Base-by-base conservation (phyloP, 805 yeast genomes). In the Yarrowia yakushimensis region DNA sequence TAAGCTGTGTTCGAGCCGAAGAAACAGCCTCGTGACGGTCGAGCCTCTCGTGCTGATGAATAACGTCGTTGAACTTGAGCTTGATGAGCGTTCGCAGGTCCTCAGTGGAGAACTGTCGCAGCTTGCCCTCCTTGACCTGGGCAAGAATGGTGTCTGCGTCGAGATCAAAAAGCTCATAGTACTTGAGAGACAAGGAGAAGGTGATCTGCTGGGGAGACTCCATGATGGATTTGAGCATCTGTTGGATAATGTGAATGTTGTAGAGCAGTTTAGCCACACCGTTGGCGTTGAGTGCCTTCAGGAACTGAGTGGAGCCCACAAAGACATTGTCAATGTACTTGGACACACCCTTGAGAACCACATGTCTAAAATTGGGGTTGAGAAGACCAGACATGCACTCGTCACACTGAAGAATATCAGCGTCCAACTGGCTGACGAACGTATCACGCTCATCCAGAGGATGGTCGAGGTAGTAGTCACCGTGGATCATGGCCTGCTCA, bases 191-290 rank as follows among this genome's bases (percentile, higher is more conserved):
- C 27, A 77, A 73, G 23, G 78, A 70, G 68, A 86, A 85, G 65
- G 83, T 81, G 13, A 85, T 83, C 18, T 76, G 76, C 37, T 79
- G 80, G 0, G 86, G 84, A 64, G 78, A 77, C 23, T 72, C 69
- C 69, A 82, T 79, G 33, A 86, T 78, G 64, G 82, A 83, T 64
- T 87, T 79, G 63, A 87, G 77, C 81, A 85, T 82, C 70, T 87
- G 92, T 73, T 85, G 90, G 43, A 87, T 72, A 0, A 87, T 84
- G 60, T 83, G 77, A 20, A 87, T 82, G 69, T 87, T 87, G 67
- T 83, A 76, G 64, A 82, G 74, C 65, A 87, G 74, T 66, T 82
- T 80, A 67, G 81, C 80, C 62, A 86, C 77, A 33, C 93, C 92
- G 65, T 80, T 78, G 18, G 74, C 73, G 70, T 85, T 86, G 67